phyloP scores from a whole-genome alignment of 805 yeast genomes.

The Blastobotrys chiropterorum region DNA sequence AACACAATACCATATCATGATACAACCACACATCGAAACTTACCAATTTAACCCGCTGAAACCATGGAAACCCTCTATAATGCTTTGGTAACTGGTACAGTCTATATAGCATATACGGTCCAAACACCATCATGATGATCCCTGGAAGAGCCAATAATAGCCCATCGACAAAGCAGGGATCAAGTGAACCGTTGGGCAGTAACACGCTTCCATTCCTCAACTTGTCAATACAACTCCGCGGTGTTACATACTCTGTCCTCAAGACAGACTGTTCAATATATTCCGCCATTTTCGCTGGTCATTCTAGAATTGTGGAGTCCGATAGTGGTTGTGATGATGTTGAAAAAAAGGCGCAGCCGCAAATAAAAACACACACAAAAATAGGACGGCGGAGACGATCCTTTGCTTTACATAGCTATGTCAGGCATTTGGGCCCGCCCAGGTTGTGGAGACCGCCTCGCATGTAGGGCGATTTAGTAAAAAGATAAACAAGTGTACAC shows the following conservation, averaged over 20 bases:
- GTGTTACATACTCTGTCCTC: background rate
- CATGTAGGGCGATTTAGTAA: no score
- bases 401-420: background rate
- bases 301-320: background rate
- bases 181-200: slow-evolving; percentile 15
- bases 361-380: background rate
- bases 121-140: slow-evolving; percentile 9
- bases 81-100: slow-evolving; percentile 1
- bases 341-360: background rate
- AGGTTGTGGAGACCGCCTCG: no score
- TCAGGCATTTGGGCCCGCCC: no score
- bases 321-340: background rate
- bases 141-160: slow-evolving; percentile 12
- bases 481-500: no score
- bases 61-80: background rate
- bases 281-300: background rate
- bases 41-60: slow-evolving; percentile 3
- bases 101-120: background rate
- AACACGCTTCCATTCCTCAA: background rate
- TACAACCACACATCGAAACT: background rate
- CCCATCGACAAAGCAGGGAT: slow-evolving; percentile 18
- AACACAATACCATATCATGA: background rate
- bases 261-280: background rate
- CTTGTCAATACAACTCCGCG: background rate
- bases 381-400: background rate